Conservation (phyloP, 139 green algal species). For the Nannochloris sp. region DNA sequence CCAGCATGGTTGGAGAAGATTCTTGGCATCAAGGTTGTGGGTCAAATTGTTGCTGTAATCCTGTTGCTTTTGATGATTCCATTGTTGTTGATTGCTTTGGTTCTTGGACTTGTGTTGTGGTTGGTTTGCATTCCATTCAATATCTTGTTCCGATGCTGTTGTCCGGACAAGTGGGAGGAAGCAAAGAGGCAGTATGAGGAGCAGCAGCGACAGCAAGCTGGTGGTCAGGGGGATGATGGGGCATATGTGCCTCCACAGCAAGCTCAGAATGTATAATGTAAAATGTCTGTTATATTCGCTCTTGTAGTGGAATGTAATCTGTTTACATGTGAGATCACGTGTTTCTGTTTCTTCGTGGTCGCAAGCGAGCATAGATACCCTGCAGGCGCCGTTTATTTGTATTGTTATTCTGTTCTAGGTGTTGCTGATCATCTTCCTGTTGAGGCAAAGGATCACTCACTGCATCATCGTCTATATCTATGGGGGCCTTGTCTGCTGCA, state of each 20-base stretch:
- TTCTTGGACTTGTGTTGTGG: constrained; percentile 6
- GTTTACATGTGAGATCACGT: neutral
- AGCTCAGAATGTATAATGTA: neutral
- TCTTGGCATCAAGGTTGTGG: constrained; percentile 1
- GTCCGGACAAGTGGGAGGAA: constrained; percentile 2
- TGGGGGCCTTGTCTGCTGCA: neutral
- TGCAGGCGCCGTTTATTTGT: neutral
- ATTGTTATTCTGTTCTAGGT: neutral
- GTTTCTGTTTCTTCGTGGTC: neutral
- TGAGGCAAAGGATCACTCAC: neutral
- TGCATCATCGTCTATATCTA: neutral
- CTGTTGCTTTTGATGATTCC: constrained; percentile 6
- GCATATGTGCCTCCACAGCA: neutral
- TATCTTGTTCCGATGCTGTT: constrained; percentile 2
- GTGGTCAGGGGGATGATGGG: neutral
- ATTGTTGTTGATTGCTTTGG: constrained; percentile 1
- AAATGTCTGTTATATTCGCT: neutral
- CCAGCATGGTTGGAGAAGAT: constrained; percentile 7
- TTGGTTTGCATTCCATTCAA: constrained; percentile 8
- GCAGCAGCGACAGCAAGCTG: neutral
- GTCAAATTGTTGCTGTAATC: neutral
- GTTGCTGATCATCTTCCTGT: neutral
- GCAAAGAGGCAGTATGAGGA: neutral
- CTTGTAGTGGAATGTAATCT: neutral
- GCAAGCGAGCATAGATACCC: neutral